Base-by-base conservation (phyloP, 345 rosid species). In the Gossypium raimondii region DNA sequence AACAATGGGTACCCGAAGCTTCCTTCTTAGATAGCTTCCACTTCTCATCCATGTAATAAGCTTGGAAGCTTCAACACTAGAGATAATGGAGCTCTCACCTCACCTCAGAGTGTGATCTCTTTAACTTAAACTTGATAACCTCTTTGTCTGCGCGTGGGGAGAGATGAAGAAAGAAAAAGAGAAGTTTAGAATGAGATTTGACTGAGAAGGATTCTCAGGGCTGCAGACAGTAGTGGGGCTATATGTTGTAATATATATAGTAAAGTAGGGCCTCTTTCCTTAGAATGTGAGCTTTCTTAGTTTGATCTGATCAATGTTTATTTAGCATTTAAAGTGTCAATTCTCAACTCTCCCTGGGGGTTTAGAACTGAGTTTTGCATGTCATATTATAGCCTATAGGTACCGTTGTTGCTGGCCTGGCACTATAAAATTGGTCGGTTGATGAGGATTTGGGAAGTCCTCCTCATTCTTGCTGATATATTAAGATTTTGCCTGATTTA, bases 1-100 rank as follows among this genome's bases (percentile, higher is more conserved):
- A 84, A 67, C 80, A 72, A 72, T 79, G 81, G 61, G 77, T 74
- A 65, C 75, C 48, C 11, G 85, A 85, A 76, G 79, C 76, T 45
- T 87, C 89, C 82, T 85, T 89, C 84, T 84, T 86, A 47, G 89
- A 80, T 72, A 76, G 73, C 77, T 87, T 89, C 95, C 93, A 91
- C 78, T 89, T 87, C 84, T 90, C 92, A 77, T 92, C 97, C 98
- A 93, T 93, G 77, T 76, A 76, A 67, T 25, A 38, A 34, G 45
- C 60, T 70, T 77, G 27, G 55, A 57, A 50, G 48, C 65, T 24
- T 45, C 48, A 65, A 38, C 66, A 43, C 41, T 44, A 45, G 55
- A 67, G 38, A 58, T 63, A 68, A 56, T 75, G 43, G 24, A 74
- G 62, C 50, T 73, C 25, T 18, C 41, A 34, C 7, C 41, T 34